Percentiles rank a stretch among this genome's conserved stretches.
These are phyloP conservation scores for Prunus mira DNA, from an alignment of 306 rosid species.

Conservation along the genomic window DNA sequence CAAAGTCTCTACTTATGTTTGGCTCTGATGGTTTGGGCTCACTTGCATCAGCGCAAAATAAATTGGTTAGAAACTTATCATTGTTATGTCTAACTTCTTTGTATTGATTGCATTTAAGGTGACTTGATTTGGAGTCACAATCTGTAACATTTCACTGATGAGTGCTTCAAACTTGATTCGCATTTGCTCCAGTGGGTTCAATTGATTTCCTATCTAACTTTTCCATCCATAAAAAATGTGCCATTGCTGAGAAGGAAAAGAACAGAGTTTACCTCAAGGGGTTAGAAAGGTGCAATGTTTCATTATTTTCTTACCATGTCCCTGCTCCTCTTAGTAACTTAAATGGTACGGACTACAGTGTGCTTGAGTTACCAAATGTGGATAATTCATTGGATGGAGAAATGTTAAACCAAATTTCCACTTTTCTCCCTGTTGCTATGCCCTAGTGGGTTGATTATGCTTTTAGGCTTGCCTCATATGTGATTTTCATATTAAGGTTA, in stretches of 20 bases:
- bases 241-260: background rate
- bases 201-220: background rate
- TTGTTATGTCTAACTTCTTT: background rate
- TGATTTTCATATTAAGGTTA: background rate
- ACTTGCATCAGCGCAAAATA: constrained; percentile 48
- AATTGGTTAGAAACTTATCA: constrained; percentile 41
- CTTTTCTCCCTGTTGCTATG: background rate
- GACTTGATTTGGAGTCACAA: background rate
- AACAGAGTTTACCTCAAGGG: background rate
- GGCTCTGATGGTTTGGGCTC: constrained; percentile 53
- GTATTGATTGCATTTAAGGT: background rate
- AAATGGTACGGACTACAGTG: background rate
- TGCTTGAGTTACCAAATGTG: background rate
- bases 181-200: background rate
- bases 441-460: background rate
- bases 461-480: background rate
- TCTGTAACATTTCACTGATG: background rate
- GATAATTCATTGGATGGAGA: background rate
- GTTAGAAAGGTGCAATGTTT: background rate
- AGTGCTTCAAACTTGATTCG: background rate
- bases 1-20: constrained; percentile 49
- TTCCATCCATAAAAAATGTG: background rate
- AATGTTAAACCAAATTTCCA: background rate
- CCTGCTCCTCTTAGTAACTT: background rate
- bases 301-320: background rate